Evolutionary conservation across 1,284 basidiomycete species (phyloP).

Genomic region (Phylloboletellus chloephorus): DNA sequence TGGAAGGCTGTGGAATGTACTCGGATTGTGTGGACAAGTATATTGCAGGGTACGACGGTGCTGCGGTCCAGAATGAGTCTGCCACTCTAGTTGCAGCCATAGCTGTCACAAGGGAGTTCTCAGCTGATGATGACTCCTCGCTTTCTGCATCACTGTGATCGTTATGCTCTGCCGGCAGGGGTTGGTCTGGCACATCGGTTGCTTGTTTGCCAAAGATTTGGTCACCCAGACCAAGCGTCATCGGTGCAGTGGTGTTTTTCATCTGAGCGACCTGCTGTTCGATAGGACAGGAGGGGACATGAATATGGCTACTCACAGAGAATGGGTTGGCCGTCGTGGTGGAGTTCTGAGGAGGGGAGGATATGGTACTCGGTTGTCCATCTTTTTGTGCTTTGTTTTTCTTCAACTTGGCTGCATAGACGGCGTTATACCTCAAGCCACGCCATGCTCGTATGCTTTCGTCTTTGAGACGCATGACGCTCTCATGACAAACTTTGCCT

Average conservation of each 20-base stretch:
- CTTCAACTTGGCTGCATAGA: conserved; percentile 67
- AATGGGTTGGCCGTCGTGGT: conserved; percentile 58
- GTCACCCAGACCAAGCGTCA: conserved; percentile 51
- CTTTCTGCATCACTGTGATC: conserved; percentile 32
- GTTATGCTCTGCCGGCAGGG: conserved; percentile 15
- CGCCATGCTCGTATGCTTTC: conserved; percentile 73
- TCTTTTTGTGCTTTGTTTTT: conserved; percentile 35
- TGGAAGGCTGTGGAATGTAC: conserved; percentile 55
- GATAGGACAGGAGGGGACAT: background rate
- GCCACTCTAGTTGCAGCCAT: conserved; percentile 49
- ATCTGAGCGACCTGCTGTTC: conserved; percentile 13
- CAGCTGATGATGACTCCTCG: conserved; percentile 31
- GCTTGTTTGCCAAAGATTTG: conserved; percentile 52
- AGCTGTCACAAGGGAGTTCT: conserved; percentile 52
- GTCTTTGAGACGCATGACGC: conserved; percentile 13
- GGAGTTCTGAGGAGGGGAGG: conserved; percentile 32
- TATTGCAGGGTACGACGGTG: conserved; percentile 59
- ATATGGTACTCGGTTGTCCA: conserved; percentile 35
- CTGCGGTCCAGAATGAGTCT: conserved; percentile 59
- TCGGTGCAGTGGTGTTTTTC: conserved; percentile 23
- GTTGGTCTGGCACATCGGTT: conserved; percentile 12
- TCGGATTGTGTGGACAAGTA: conserved; percentile 71
- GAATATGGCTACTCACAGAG: conserved; percentile 40
- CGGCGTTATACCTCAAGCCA: conserved; percentile 61
- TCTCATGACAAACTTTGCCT: conserved; percentile 31